Evolutionary conservation across 192 early-diverging fungal genomes (phyloP), one percentile per base, ranked within the genome.

Genomic region (Podila horticola): DNA sequence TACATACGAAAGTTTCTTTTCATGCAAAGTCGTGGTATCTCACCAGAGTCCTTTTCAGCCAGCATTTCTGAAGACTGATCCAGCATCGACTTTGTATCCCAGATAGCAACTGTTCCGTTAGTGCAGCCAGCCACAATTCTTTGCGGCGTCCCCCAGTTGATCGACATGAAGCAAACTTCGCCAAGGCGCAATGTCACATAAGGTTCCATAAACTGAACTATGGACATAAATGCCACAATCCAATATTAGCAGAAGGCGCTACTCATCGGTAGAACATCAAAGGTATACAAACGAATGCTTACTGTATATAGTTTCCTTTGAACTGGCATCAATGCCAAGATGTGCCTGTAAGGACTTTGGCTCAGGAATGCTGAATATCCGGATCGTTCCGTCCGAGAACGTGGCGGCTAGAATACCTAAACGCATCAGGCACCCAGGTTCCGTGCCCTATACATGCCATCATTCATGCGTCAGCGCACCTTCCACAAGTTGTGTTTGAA

Each of bases 131-230:
- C 76, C 1, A 69, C 76, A 17, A 79, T 58, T 50, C 69, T 36
- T 28, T 79, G 38, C 1, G 61, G 36, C 26, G 77, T 72, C 7
- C 77, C 77, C 77, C 76, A 79, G 52, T 45, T 79, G 65, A 79
- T 58, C 15, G 58, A 72, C 76, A 79, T 79, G 31, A 71, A 79
- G 61, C 66, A 68, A n/a, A 72, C 63, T 20, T 79, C 76, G 12
- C 76, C 76, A 9, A 79, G 38, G 8, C 76, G 65, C 31, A 79
- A 26, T 6, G 76, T 79, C 28, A 58, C 76, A 64, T 58, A 72
- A 17, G 76, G 70, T 17, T 79, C 70, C 4, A 34, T 64, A 66
- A 51, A 69, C 30, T 60, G 28, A 11, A 76, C 74, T 76, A 62
- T 22, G 38, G 58, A 45, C 33, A 7, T 0, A 30, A 12, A n/a